phyloP scores from a whole-genome alignment of 192 early-diverging fungal species.

The Mycoemilia scoparia region DNA sequence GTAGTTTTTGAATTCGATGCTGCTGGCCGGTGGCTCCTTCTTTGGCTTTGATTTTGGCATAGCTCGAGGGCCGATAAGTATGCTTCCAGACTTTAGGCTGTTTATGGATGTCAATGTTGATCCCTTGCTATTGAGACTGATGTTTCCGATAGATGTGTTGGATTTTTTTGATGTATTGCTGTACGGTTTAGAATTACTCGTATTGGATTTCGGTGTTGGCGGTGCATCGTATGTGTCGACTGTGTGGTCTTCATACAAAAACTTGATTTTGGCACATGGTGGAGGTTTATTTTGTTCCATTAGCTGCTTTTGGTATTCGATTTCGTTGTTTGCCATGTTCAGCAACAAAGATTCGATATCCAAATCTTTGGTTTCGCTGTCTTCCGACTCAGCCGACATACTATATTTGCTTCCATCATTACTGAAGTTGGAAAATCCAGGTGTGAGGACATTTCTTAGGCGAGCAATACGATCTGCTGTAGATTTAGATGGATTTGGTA shows the following conservation, averaged over 20 bases:
- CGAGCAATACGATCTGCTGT: slow-evolving; percentile 27
- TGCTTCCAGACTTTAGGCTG: slow-evolving; percentile 17
- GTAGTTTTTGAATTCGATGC: too few relatives aligned
- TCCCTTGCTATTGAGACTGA: slow-evolving; percentile 18
- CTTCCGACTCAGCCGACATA: slow-evolving; percentile 1
- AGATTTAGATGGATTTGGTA: too few relatives aligned
- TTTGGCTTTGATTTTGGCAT: slow-evolving; percentile 19
- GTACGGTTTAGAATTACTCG: background rate
- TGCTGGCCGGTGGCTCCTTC: background rate
- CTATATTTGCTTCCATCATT: background rate
- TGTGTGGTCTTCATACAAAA: slow-evolving; percentile 26
- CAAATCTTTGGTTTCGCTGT: slow-evolving; percentile 15
- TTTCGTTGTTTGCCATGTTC: slow-evolving; percentile 28
- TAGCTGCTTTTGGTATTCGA: slow-evolving; percentile 29
- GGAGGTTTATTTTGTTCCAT: slow-evolving; percentile 25
- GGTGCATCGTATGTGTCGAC: background rate
- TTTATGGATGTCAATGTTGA: slow-evolving; percentile 12
- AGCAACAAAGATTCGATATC: slow-evolving; percentile 26
- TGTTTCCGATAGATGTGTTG: slow-evolving; percentile 24
- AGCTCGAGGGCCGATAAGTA: slow-evolving; percentile 28
- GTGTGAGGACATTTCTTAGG: slow-evolving; percentile 25
- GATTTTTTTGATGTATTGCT: slow-evolving; percentile 9
- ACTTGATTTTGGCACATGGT: slow-evolving; percentile 26
- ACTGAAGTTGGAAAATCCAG: slow-evolving; percentile 6
- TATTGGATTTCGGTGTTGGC: slow-evolving; percentile 1